phyloP scores from a whole-genome alignment of 495 filamentous ascomycete species.

The Extremus antarcticus region DNA sequence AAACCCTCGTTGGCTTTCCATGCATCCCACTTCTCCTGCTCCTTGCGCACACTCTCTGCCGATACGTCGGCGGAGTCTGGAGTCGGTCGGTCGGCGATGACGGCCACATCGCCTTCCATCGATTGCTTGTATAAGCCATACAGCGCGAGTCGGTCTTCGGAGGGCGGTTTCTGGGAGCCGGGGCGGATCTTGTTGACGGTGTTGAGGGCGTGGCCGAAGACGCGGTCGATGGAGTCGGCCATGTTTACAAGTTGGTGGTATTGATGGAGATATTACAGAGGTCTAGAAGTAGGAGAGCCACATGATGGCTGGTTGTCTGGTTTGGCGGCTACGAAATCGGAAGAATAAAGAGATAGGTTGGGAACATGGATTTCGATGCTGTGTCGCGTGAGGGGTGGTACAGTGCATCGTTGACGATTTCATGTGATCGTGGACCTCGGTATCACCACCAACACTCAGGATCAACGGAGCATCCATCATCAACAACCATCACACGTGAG shows the following conservation, averaged over 20 bases:
- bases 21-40: conserved; percentile 50
- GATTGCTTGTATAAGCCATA: conserved; percentile 99
- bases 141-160: conserved; percentile 71
- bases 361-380: no score
- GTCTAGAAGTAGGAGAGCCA: no score
- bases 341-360: no score
- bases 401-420: no score
- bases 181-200: conserved; percentile 96
- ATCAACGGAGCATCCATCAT: no score
- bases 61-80: not conserved
- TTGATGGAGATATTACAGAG: no score
- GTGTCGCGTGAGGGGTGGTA: no score
- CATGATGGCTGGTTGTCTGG: no score
- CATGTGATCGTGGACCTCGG: no score
- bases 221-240: conserved; percentile 48
- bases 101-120: conserved; percentile 94
- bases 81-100: conserved; percentile 75
- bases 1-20: conserved; percentile 79
- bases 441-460: no score
- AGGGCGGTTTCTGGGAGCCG: conserved; percentile 75
- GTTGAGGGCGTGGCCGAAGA: conserved; percentile 97
- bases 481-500: no score
- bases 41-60: conserved; percentile 16
- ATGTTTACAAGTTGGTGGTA: not conserved
- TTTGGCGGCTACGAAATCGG: no score